Conservation (phyloP, 75 land plant species). For the Chamaecyparis obtusa region DNA sequence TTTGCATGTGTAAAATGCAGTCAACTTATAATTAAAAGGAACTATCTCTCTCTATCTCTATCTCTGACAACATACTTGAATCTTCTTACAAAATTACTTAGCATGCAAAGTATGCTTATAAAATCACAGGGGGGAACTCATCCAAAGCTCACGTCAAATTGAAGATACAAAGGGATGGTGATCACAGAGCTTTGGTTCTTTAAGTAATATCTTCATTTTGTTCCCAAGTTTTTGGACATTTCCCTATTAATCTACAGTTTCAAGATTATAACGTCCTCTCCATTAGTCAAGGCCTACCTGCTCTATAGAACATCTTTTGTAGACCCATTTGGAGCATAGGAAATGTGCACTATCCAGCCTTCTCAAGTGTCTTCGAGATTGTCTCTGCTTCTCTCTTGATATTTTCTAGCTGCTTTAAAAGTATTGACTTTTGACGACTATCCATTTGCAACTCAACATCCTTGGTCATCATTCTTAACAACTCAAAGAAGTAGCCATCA, state of each 20-base stretch:
- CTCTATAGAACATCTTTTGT: neutral
- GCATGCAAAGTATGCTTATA: neutral
- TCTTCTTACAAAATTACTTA: too few species aligned
- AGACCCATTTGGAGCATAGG: neutral
- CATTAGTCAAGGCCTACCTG: neutral
- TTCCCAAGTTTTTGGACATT: neutral
- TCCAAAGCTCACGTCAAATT: neutral
- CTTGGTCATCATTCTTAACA: conserved; percentile 26
- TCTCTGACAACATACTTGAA: too few species aligned
- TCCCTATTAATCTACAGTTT: neutral
- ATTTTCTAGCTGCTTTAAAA: conserved; percentile 29
- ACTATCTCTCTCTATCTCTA: too few species aligned
- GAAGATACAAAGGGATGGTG: neutral
- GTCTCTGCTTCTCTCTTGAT: conserved; percentile 36
- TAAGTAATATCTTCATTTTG: neutral
- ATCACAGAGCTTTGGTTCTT: neutral
- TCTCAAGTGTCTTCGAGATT: conserved; percentile 22
- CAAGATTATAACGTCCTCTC: neutral
- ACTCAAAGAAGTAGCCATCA: conserved; percentile 38
- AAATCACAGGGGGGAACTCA: neutral
- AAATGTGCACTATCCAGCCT: neutral
- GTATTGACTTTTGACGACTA: conserved; percentile 23
- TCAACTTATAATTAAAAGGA: too few species aligned
- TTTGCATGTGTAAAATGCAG: too few species aligned
- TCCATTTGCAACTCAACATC: conserved; percentile 37